These are phyloP conservation scores for Xylariaceae sp. DNA, from an alignment of 2,329 filamentous ascomycete species.

Conservation along the genomic window DNA sequence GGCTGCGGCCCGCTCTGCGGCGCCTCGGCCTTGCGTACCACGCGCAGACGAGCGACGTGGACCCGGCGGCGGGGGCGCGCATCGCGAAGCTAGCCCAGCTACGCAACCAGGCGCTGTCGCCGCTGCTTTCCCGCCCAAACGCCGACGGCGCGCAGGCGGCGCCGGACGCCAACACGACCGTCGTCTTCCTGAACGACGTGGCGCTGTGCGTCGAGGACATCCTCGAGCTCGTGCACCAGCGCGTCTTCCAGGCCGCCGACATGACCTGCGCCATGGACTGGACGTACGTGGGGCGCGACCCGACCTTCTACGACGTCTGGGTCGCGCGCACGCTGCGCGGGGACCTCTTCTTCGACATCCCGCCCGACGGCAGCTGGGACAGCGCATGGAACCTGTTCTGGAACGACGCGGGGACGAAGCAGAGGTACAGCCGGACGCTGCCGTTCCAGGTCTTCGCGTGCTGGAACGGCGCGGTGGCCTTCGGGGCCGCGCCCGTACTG, in stretches of 20 bases:
- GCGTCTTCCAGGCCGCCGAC: slow-evolving; percentile 47
- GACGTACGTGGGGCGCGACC: slow-evolving; percentile 47
- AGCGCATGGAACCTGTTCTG: slow-evolving; percentile 55
- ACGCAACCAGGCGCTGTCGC: slow-evolving; percentile 55
- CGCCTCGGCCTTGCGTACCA: slow-evolving; percentile 45
- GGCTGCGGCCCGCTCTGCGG: slow-evolving; percentile 44
- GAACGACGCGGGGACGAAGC: slow-evolving; percentile 45
- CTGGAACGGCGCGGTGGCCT: slow-evolving; percentile 60
- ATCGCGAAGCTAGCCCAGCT: slow-evolving; percentile 52
- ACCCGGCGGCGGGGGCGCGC: slow-evolving; percentile 48
- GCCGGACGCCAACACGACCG: slow-evolving; percentile 42
- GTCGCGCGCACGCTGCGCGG: slow-evolving; percentile 55
- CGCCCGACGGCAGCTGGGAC: slow-evolving; percentile 52
- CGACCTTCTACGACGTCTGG: slow-evolving; percentile 62
- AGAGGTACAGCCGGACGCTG: slow-evolving; percentile 38
- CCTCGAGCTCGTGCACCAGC: slow-evolving; percentile 58
- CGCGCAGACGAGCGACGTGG: slow-evolving; percentile 45
- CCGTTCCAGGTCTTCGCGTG: slow-evolving; percentile 64
- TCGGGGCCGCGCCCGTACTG: slow-evolving; percentile 52
- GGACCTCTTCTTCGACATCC: slow-evolving; percentile 58
- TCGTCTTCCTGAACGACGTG: slow-evolving; percentile 60
- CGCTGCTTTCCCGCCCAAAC: slow-evolving; percentile 37
- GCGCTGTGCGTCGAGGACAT: slow-evolving; percentile 57
- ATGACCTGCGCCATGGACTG: slow-evolving; percentile 65
- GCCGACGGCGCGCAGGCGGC: slow-evolving; percentile 20